Conservation (phyloP, 176 grass and related monocot species). For the Oryza nivara region DNA sequence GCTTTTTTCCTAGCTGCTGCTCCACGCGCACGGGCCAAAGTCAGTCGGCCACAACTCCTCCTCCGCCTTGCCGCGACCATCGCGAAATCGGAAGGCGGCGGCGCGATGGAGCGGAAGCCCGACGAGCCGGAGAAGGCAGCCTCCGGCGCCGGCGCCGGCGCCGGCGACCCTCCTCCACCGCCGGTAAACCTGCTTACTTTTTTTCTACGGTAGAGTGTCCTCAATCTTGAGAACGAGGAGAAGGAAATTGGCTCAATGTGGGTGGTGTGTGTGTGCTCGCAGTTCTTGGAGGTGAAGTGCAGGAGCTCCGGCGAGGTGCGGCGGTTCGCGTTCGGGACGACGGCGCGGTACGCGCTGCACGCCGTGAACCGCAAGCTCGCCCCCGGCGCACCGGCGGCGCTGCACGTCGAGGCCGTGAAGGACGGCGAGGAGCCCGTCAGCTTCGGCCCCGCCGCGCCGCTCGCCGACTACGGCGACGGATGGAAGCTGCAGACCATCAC, state of each 20-base stretch:
- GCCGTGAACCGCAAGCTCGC: slow-evolving; percentile 72
- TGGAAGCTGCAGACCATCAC: slow-evolving; percentile 87
- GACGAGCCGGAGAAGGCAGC: neutral
- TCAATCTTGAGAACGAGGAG: neutral
- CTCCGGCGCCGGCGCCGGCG: slow-evolving; percentile 11
- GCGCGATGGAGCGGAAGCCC: neutral
- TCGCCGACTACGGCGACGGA: slow-evolving; percentile 70
- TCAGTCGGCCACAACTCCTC: neutral
- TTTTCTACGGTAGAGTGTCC: no score
- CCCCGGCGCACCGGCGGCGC: slow-evolving; percentile 47
- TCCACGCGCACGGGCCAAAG: neutral
- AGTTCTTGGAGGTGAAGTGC: slow-evolving; percentile 92
- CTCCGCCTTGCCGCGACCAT: neutral
- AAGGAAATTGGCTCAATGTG: neutral
- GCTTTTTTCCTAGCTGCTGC: neutral
- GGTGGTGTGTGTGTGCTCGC: neutral
- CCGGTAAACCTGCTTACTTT: slow-evolving; percentile 13
- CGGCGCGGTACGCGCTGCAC: slow-evolving; percentile 64
- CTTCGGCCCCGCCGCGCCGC: slow-evolving; percentile 72
- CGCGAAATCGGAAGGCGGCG: neutral
- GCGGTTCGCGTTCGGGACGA: slow-evolving; percentile 77
- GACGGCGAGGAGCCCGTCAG: slow-evolving; percentile 82
- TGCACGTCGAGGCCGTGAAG: slow-evolving; percentile 79
- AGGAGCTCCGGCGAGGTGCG: slow-evolving; percentile 71
- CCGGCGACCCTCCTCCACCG: slow-evolving; percentile 12